These are phyloP conservation scores for Helianthus tuberosus DNA, from an alignment of 129 eudicot genomes.

Conservation along the genomic window DNA sequence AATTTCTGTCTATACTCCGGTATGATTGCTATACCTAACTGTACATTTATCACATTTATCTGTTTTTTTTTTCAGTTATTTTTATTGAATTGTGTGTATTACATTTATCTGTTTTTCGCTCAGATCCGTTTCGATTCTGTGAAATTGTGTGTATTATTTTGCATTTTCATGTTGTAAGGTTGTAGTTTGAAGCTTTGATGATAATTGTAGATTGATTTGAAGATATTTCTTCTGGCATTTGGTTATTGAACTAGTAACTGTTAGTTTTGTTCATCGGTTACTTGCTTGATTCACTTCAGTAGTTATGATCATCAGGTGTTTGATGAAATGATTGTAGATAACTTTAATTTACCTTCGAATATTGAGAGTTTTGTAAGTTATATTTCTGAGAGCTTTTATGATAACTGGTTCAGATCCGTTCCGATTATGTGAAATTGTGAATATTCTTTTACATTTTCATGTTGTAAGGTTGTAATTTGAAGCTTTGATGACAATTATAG, in stretches of 20 bases:
- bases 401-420: slow-evolving; percentile 49
- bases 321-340: slow-evolving; percentile 29
- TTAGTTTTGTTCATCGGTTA: neutral
- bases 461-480: slow-evolving; percentile 6
- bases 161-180: slow-evolving; percentile 1
- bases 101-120: neutral
- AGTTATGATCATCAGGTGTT: neutral
- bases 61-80: neutral
- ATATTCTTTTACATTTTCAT: neutral
- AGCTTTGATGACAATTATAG: slow-evolving; percentile 36
- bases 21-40: neutral
- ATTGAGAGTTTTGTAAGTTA: neutral
- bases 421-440: slow-evolving; percentile 8
- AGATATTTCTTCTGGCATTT: slow-evolving; percentile 34
- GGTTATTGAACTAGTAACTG: neutral
- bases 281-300: too few species aligned
- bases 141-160: slow-evolving; percentile 7
- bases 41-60: slow-evolving; percentile 1
- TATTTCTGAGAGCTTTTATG: slow-evolving; percentile 31
- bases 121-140: slow-evolving; percentile 41
- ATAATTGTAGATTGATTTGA: slow-evolving; percentile 41
- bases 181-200: slow-evolving; percentile 13
- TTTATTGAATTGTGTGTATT: neutral
- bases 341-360: slow-evolving; percentile 34
- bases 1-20: too few species aligned